Conservation (phyloP, 768 basidiomycete species). For the Jaapia argillacea region DNA sequence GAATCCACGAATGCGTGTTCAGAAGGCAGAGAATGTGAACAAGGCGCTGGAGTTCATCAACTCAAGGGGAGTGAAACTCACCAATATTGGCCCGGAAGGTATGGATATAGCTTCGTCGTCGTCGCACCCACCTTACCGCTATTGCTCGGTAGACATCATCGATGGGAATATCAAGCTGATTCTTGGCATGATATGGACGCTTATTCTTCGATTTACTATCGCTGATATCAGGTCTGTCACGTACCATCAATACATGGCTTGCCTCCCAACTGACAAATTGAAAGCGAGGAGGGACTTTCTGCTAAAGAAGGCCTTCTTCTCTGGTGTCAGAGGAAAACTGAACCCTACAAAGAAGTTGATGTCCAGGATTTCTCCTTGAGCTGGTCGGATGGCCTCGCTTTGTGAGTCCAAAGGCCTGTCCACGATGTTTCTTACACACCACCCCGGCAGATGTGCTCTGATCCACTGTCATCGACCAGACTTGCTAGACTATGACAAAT, state of each 20-base stretch:
- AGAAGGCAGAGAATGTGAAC: constrained; percentile 97
- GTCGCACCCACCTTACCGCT: constrained; percentile 2
- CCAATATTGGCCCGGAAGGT: constrained; percentile 98
- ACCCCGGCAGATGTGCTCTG: constrained; percentile 72
- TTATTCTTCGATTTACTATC: constrained; percentile 95
- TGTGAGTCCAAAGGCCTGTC: constrained; percentile 56
- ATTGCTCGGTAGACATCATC: constrained; percentile 69
- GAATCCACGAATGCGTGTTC: constrained; percentile 83
- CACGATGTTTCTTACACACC: no score
- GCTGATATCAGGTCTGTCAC: constrained; percentile 85
- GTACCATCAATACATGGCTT: background rate
- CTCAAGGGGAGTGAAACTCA: constrained; percentile 87
- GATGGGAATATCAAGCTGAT: constrained; percentile 98
- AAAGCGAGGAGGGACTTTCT: constrained; percentile 94
- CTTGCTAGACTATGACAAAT: constrained; percentile 76
- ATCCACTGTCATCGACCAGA: constrained; percentile 98
- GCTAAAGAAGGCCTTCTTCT: constrained; percentile 95
- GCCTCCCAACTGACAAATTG: constrained; percentile 1
- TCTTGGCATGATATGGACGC: constrained; percentile 98
- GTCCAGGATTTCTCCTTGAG: constrained; percentile 90
- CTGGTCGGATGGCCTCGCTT: constrained; percentile 91
- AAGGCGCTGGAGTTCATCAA: constrained; percentile 95
- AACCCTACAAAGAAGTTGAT: constrained; percentile 81
- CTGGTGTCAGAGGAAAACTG: constrained; percentile 98
- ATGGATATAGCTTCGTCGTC: constrained; percentile 2